Evolutionary conservation across 1,284 basidiomycete genomes (phyloP).

Genomic region (Trametes versicolor): DNA sequence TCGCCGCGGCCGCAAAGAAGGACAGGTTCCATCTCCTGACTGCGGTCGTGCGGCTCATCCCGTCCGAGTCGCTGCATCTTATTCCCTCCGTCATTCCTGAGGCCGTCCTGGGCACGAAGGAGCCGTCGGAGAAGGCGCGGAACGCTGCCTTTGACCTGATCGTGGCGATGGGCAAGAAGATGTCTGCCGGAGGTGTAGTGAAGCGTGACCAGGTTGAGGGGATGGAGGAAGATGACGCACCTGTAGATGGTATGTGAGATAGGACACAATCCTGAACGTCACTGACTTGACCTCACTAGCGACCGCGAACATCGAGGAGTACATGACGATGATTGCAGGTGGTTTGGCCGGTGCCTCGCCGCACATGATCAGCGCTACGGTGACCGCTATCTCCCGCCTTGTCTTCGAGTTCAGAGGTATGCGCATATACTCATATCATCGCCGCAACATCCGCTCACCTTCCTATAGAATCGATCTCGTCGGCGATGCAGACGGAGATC

Average conservation of each 20-base stretch:
- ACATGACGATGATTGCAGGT: constrained; percentile 96
- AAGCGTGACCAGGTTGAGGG: constrained; percentile 82
- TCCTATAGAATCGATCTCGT: constrained; percentile 71
- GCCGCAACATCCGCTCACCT: not conserved
- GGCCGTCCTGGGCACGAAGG: constrained; percentile 97
- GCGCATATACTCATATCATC: constrained; percentile 10
- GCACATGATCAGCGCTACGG: constrained; percentile 98
- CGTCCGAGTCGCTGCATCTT: constrained; percentile 80
- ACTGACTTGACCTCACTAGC: constrained; percentile 50
- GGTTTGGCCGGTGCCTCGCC: constrained; percentile 94
- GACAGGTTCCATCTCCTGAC: constrained; percentile 87
- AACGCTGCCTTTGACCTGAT: constrained; percentile 92
- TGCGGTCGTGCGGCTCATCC: constrained; percentile 78
- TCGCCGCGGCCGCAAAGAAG: constrained; percentile 91
- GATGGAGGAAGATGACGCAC: constrained; percentile 77
- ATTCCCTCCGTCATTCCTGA: constrained; percentile 94
- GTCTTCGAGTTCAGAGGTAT: constrained; percentile 96
- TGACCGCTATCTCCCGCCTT: constrained; percentile 93
- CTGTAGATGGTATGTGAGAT: constrained; percentile 58
- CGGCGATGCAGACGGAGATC: constrained; percentile 87
- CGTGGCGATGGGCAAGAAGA: constrained; percentile 93
- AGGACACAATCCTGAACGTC: not conserved
- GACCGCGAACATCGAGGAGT: constrained; percentile 89
- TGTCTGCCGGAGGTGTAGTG: constrained; percentile 89
- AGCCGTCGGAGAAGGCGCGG: constrained; percentile 94